Conservation (phyloP, 1,139 yeast species). For the Pichia sp. region DNA sequence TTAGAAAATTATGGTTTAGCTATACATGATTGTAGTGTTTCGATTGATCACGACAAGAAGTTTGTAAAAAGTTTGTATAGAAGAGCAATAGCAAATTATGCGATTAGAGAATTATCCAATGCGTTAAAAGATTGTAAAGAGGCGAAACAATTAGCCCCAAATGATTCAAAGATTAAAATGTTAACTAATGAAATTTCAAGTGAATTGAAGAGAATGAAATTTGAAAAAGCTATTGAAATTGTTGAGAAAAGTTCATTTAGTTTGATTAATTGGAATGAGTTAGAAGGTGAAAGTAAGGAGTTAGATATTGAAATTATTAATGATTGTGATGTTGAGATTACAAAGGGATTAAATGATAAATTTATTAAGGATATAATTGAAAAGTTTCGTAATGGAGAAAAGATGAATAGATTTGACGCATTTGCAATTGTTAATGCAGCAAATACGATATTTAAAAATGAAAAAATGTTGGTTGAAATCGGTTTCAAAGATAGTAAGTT, state of each 20-base stretch:
- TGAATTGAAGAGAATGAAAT: slow-evolving; percentile 67
- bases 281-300: slow-evolving; percentile 34
- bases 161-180: slow-evolving; percentile 61
- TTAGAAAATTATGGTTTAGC: slow-evolving; percentile 84
- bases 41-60: slow-evolving; percentile 59
- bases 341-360: slow-evolving; percentile 32
- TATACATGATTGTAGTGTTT: slow-evolving; percentile 64
- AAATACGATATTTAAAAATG: slow-evolving; percentile 55
- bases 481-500: slow-evolving; percentile 34
- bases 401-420: slow-evolving; percentile 72
- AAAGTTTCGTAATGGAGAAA: slow-evolving; percentile 65
- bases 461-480: slow-evolving; percentile 73
- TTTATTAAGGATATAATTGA: slow-evolving; percentile 64
- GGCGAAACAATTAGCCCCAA: slow-evolving; percentile 53
- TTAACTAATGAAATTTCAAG: slow-evolving; percentile 60
- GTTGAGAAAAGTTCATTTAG: slow-evolving; percentile 42
- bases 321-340: slow-evolving; percentile 11
- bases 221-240: slow-evolving; percentile 81
- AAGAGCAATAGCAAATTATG: slow-evolving; percentile 76
- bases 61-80: slow-evolving; percentile 78
- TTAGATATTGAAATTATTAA: slow-evolving; percentile 8
- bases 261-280: slow-evolving; percentile 43
- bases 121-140: slow-evolving; percentile 66
- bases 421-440: slow-evolving; percentile 77
- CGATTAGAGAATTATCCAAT: slow-evolving; percentile 66